These are phyloP conservation scores for Dioscorea zingiberensis DNA, from an alignment of 106 monocot species.

Conservation along the genomic window DNA sequence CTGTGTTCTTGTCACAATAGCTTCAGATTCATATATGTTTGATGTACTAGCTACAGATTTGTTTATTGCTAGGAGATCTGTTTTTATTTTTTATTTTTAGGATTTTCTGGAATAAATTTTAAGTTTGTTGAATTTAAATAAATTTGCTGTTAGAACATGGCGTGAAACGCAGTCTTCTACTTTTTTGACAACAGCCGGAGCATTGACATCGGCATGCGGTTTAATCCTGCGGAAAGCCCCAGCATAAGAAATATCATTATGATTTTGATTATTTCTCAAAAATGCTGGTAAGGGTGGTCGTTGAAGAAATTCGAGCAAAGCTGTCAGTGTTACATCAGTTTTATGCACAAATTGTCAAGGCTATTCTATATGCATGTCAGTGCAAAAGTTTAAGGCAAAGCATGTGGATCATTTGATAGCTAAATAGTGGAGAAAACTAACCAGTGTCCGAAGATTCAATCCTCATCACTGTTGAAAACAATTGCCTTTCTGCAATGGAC, in stretches of 20 bases:
- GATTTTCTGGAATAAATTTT: no score
- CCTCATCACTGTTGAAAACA: conserved; percentile 89
- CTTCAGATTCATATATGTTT: no score
- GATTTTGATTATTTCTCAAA: no score
- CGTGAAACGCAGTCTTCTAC: not conserved
- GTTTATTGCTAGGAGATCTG: no score
- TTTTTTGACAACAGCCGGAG: not conserved
- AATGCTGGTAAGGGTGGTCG: no score
- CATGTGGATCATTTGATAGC: not conserved
- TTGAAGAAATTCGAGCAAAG: no score
- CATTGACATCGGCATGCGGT: not conserved
- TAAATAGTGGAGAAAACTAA: not conserved
- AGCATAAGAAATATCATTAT: not conserved
- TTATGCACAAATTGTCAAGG: not conserved
- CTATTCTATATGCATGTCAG: not conserved
- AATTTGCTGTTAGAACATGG: no score
- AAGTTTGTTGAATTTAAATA: no score
- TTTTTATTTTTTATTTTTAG: no score
- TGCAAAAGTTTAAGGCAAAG: not conserved
- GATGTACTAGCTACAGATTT: no score
- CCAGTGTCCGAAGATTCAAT: conserved; percentile 12
- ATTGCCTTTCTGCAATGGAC: conserved; percentile 64
- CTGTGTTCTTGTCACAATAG: no score
- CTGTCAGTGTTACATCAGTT: no score
- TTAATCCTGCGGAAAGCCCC: not conserved